Evolutionary conservation across 2,329 filamentous ascomycete species (phyloP).

Genomic region (Fusarium sp.): DNA sequence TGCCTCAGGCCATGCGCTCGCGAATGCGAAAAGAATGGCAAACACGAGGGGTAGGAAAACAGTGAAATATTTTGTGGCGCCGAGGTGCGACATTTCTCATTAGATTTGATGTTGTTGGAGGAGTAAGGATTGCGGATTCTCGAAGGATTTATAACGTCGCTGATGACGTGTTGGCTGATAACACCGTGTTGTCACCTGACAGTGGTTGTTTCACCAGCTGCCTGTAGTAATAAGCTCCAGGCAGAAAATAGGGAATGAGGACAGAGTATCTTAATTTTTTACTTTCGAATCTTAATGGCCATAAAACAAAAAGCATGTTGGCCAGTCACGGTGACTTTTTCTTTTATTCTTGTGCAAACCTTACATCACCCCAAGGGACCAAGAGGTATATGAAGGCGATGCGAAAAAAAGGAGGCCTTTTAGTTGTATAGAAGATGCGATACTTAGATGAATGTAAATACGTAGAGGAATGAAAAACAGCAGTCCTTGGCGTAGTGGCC

Average conservation of each 20-base stretch:
- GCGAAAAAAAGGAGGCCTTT: too few species aligned
- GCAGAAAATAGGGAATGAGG: not conserved
- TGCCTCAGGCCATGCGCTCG: not conserved
- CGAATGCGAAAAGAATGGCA: not conserved
- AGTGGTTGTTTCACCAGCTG: not conserved
- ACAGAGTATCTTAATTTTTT: not conserved
- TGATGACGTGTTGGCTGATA: not conserved
- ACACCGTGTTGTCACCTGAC: not conserved
- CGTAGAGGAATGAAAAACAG: too few species aligned
- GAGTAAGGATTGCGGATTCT: not conserved
- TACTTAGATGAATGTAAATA: too few species aligned
- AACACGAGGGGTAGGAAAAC: not conserved
- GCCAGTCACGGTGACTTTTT: too few species aligned
- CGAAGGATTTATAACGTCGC: not conserved
- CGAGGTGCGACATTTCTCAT: not conserved
- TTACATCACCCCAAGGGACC: too few species aligned
- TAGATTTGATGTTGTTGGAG: rapidly evolving
- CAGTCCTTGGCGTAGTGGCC: too few species aligned
- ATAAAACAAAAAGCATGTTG: not conserved
- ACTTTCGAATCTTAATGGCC: not conserved
- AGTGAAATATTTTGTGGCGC: rapidly evolving
- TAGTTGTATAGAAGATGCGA: too few species aligned
- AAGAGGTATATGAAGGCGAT: too few species aligned
- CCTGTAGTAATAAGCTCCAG: not conserved
- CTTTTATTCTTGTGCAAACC: too few species aligned